These are phyloP conservation scores for Lasiosphaeria hispida DNA, from an alignment of 495 filamentous ascomycete genomes.

Conservation along the genomic window DNA sequence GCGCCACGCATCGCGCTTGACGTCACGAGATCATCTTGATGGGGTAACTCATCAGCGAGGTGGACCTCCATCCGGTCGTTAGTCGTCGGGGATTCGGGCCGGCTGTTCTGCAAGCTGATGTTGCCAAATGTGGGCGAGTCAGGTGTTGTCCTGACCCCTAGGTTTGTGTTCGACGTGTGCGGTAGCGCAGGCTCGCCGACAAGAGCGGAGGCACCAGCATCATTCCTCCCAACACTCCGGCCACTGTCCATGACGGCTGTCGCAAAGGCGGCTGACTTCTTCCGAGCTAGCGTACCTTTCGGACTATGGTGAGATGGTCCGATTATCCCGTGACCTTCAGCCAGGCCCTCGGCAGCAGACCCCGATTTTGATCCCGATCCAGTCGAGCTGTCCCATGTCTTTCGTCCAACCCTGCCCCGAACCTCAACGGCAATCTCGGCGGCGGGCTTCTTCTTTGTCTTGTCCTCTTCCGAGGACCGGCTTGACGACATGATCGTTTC, in stretches of 20 bases:
- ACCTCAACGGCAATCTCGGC: constrained; percentile 49
- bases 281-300: constrained; percentile 28
- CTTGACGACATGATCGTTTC: constrained; percentile 59
- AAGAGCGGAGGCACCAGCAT: constrained; percentile 28
- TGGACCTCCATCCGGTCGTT: constrained; percentile 14
- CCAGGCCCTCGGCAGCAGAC: constrained; percentile 16
- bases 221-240: constrained; percentile 8
- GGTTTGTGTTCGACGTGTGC: constrained; percentile 40
- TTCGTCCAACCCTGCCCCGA: constrained; percentile 40
- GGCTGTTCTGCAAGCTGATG: not conserved
- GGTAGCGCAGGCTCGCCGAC: constrained; percentile 48
- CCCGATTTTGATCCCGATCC: constrained; percentile 23
- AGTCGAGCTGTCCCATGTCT: constrained; percentile 22
- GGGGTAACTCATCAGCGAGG: constrained; percentile 15
- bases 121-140: constrained; percentile 6
- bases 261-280: constrained; percentile 47
- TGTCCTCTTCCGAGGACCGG: constrained; percentile 54
- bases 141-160: constrained; percentile 34
- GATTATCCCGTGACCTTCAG: constrained; percentile 8
- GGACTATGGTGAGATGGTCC: constrained; percentile 16
- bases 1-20: constrained; percentile 10
- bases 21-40: constrained; percentile 7
- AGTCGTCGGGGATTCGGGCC: not conserved
- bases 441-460: constrained; percentile 48
- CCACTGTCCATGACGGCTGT: constrained; percentile 45